Conservation (phyloP, 768 basidiomycete species). For the Tylopilus intermedius region DNA sequence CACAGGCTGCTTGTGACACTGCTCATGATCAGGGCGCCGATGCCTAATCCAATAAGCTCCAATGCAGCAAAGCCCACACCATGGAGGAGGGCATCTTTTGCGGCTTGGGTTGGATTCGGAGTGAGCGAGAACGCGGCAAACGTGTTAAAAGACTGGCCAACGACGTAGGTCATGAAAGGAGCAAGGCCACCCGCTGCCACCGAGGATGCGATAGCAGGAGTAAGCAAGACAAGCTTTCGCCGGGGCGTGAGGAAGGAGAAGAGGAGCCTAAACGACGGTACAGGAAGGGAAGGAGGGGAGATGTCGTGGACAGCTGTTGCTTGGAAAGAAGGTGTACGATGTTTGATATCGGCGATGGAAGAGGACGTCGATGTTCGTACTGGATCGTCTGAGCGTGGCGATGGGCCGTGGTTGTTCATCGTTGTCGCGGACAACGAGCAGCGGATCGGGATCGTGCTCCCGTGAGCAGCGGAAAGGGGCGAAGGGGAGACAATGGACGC, state of each 20-base stretch:
- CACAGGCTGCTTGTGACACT: slow-evolving; percentile 74
- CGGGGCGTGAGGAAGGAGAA: slow-evolving; percentile 59
- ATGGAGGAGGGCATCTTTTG: slow-evolving; percentile 50
- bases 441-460: slow-evolving; percentile 3
- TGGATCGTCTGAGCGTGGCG: not conserved
- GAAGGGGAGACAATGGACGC: slow-evolving; percentile 1
- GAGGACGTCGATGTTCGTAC: not conserved
- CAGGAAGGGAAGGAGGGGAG: slow-evolving; percentile 26
- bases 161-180: slow-evolving; percentile 80
- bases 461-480: slow-evolving; percentile 4
- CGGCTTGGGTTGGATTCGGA: slow-evolving; percentile 33
- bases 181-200: slow-evolving; percentile 64
- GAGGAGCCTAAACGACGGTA: slow-evolving; percentile 53
- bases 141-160: slow-evolving; percentile 72
- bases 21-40: slow-evolving; percentile 64
- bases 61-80: slow-evolving; percentile 58
- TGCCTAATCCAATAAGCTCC: slow-evolving; percentile 60
- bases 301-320: slow-evolving; percentile 14
- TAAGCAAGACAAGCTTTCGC: slow-evolving; percentile 51
- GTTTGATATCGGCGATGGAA: slow-evolving; percentile 10
- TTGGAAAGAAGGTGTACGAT: slow-evolving; percentile 11
- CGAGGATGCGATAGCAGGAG: slow-evolving; percentile 62
- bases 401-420: slow-evolving; percentile 30
- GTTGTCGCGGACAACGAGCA: slow-evolving; percentile 27
- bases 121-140: slow-evolving; percentile 58